Conservation (phyloP, 1,139 yeast genomes). For the Scheffersomyces lignicola region DNA sequence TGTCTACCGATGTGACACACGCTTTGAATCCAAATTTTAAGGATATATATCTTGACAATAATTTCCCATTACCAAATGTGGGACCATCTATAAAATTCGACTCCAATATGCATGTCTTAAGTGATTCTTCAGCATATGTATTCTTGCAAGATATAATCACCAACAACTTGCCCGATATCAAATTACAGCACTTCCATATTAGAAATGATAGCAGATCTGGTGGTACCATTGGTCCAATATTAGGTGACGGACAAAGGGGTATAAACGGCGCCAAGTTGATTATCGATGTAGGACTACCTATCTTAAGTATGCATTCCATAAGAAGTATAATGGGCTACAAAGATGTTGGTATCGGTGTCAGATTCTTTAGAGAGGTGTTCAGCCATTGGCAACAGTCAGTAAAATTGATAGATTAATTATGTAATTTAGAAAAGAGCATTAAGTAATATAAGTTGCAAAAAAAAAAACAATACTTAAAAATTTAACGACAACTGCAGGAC, state of each 20-base stretch:
- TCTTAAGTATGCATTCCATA: conserved; percentile 79
- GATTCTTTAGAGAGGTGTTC: conserved; percentile 65
- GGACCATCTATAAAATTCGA: conserved; percentile 74
- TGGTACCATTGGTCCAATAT: conserved; percentile 76
- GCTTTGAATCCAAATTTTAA: conserved; percentile 63
- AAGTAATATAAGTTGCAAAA: too few species aligned
- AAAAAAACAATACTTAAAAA: too few species aligned
- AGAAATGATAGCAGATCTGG: conserved; percentile 75
- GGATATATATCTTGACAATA: conserved; percentile 64
- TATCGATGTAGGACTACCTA: conserved; percentile 76
- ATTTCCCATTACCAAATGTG: conserved; percentile 74
- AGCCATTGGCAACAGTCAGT: conserved; percentile 48
- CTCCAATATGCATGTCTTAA: conserved; percentile 78
- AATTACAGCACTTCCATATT: conserved; percentile 67
- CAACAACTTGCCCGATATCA: conserved; percentile 49
- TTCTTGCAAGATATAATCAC: conserved; percentile 66
- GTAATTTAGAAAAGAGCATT: too few species aligned
- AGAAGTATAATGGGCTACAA: conserved; percentile 72
- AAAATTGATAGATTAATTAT: neutral
- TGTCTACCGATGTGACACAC: conserved; percentile 71
- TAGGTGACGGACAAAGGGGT: conserved; percentile 41
- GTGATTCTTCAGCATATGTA: conserved; percentile 71
- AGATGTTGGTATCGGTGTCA: conserved; percentile 67
- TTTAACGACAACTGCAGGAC: conserved; percentile 55
- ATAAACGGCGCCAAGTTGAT: conserved; percentile 69